Evolutionary conservation across 331 rosid genomes (phyloP).

Genomic region (Quercus phellos): DNA sequence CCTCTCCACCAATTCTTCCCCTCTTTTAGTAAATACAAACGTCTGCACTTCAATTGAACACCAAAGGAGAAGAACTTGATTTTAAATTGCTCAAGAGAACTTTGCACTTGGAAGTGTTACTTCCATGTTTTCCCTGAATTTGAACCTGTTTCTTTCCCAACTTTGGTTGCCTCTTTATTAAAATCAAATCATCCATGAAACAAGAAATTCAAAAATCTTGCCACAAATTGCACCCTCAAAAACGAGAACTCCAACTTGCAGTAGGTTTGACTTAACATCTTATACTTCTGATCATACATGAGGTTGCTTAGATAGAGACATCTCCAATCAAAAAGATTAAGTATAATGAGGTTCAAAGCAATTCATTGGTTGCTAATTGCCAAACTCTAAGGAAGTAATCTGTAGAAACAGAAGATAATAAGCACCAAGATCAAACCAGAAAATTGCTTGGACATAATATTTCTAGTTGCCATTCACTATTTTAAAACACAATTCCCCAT

Average conservation of each 20-base stretch:
- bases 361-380: background rate
- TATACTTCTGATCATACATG: background rate
- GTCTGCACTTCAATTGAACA: too few relatives aligned
- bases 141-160: too few relatives aligned
- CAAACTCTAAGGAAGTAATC: background rate
- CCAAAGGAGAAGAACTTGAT: too few relatives aligned
- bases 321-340: background rate
- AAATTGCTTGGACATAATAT: constrained; percentile 33
- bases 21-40: too few relatives aligned
- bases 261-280: background rate
- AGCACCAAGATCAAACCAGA: constrained; percentile 31
- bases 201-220: too few relatives aligned
- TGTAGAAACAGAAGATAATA: background rate
- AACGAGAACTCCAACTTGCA: background rate
- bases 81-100: too few relatives aligned
- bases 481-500: constrained; percentile 44
- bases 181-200: too few relatives aligned
- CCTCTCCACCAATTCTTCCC: too few relatives aligned
- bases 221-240: too few relatives aligned
- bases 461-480: constrained; percentile 52
- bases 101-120: too few relatives aligned
- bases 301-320: background rate
- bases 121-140: too few relatives aligned
- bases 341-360: background rate
- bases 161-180: too few relatives aligned